These are phyloP conservation scores for Aspergillus funiculosus DNA, from an alignment of 495 filamentous ascomycete species.

Conservation along the genomic window DNA sequence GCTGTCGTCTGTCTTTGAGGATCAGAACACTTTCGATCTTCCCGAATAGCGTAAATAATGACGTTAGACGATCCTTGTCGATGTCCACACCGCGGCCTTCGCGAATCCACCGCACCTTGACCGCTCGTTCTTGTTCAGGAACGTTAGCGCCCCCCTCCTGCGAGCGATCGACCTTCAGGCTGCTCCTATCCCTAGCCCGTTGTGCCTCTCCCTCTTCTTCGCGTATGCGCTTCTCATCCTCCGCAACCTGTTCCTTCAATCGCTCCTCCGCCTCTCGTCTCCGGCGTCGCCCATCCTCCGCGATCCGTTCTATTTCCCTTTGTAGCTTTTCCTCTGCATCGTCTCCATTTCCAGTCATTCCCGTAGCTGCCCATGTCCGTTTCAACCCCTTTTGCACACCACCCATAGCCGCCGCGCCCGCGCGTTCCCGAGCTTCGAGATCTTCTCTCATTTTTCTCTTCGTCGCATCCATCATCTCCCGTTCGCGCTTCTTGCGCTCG, in stretches of 20 bases:
- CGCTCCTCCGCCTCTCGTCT: conserved; percentile 46
- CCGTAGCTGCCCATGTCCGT: conserved; percentile 37
- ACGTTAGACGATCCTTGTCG: conserved; percentile 39
- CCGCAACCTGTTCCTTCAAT: conserved; percentile 45
- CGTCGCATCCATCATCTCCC: conserved; percentile 59
- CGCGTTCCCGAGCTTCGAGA: conserved; percentile 57
- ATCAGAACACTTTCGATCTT: conserved; percentile 49
- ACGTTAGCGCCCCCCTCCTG: conserved; percentile 42
- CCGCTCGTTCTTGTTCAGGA: conserved; percentile 51
- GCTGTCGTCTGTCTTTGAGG: conserved; percentile 50
- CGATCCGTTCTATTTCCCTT: conserved; percentile 55
- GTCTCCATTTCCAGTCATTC: conserved; percentile 36
- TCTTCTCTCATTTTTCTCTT: conserved; percentile 72
- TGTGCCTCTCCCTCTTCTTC: conserved; percentile 35
- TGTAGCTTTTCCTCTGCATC: conserved; percentile 54
- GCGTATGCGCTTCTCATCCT: conserved; percentile 39
- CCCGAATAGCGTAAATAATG: conserved; percentile 50
- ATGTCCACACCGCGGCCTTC: conserved; percentile 41
- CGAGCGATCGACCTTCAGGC: conserved; percentile 36
- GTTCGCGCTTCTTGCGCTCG: conserved; percentile 54
- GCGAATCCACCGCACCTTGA: conserved; percentile 55
- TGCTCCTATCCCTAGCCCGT: conserved; percentile 27
- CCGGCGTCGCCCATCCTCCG: conserved; percentile 55
- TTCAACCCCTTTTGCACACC: conserved; percentile 37
- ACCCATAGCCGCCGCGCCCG: conserved; percentile 25